Evolutionary conservation across 805 yeast genomes (phyloP).

Genomic region (Saccharomycopsis sp.): DNA sequence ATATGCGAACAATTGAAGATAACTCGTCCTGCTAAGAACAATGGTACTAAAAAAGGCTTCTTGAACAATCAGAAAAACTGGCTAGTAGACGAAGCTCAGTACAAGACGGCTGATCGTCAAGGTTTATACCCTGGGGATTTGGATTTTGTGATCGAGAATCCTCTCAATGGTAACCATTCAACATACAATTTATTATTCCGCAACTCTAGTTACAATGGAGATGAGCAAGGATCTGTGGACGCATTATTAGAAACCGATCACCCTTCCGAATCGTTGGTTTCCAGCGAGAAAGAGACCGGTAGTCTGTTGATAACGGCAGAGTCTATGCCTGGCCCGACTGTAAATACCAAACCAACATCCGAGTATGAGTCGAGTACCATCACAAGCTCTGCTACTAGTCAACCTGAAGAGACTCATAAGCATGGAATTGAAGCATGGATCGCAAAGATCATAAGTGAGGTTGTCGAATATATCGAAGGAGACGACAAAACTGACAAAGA

Average conservation of each 20-base stretch:
- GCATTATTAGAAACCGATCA: not conserved
- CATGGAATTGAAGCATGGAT: not conserved
- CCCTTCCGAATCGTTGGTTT: not conserved
- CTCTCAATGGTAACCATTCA: slow-evolving; percentile 4
- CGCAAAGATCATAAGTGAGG: not conserved
- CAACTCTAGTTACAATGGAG: not conserved
- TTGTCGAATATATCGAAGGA: not conserved
- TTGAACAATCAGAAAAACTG: slow-evolving; percentile 9
- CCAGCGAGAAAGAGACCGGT: not conserved
- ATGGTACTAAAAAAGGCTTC: slow-evolving; percentile 38
- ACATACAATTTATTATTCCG: slow-evolving; percentile 10
- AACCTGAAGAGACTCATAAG: not conserved
- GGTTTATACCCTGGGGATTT: slow-evolving; percentile 6
- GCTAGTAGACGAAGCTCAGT: slow-evolving; percentile 8
- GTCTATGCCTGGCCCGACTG: not conserved
- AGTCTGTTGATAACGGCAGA: not conserved
- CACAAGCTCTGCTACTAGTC: not conserved
- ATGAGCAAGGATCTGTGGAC: not conserved
- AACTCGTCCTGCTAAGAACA: slow-evolving; percentile 46
- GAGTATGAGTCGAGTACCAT: not conserved
- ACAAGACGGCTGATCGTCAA: slow-evolving; percentile 16
- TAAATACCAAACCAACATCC: not conserved
- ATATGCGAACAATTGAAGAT: slow-evolving; percentile 57
- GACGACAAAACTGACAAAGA: not conserved
- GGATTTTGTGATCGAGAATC: not conserved